phyloP scores from a whole-genome alignment of 208 protist species.

The Naegleria lovaniensis region DNA sequence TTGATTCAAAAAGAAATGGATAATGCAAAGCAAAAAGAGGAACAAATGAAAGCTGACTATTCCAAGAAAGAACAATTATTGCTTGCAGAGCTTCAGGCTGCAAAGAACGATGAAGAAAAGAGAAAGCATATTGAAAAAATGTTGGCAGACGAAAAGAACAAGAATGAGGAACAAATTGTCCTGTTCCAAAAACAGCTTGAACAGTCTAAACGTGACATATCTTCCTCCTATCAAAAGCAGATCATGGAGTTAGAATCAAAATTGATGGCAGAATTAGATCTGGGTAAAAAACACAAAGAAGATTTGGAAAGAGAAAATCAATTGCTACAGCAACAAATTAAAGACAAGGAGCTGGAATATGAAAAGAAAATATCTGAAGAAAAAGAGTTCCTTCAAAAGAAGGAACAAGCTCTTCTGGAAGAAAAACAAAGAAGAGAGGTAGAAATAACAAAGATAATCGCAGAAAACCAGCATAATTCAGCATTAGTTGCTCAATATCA shows the following conservation, averaged over 20 bases:
- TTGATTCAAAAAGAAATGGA: background rate
- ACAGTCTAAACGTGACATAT: background rate
- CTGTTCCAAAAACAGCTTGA: background rate
- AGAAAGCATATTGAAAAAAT: slow-evolving; percentile 1
- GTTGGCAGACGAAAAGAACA: background rate
- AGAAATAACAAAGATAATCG: background rate
- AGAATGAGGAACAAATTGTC: background rate
- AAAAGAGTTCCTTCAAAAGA: background rate
- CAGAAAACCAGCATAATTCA: background rate
- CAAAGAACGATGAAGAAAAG: background rate
- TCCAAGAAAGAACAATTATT: background rate
- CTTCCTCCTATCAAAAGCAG: background rate
- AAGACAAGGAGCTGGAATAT: background rate
- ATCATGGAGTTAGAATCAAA: background rate
- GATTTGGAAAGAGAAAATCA: background rate
- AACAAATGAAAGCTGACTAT: background rate
- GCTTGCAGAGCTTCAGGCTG: background rate
- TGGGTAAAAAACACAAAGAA: background rate
- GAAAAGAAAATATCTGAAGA: background rate
- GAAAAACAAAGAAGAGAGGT: background rate
- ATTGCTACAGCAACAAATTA: background rate
- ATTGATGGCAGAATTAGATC: background rate
- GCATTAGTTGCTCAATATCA: background rate
- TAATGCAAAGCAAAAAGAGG: background rate
- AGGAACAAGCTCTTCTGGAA: background rate